Evolutionary conservation across 2,329 filamentous ascomycete species (phyloP), one percentile per base, ranked within the genome.

Genomic region (Byssothecium circinans): DNA sequence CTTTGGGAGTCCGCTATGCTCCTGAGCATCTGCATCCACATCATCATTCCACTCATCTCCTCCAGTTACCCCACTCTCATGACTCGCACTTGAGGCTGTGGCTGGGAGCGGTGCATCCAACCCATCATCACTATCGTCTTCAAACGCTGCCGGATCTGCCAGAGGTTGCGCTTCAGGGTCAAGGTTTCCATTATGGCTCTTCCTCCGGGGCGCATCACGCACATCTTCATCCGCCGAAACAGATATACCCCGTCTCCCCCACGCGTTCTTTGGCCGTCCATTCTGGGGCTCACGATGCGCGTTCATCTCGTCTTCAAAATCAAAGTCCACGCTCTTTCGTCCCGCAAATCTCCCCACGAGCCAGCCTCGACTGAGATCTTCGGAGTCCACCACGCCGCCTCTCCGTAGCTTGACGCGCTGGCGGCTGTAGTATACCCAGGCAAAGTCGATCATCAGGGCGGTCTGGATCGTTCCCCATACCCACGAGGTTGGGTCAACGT

Each of bases 391-490:
- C 15, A 96, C 80, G 6, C 90, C 89, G 36, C 92, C 92, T 57
- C 84, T 86, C 52, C 92, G 83, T 14, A 97, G 84, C 84, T 96
- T 96, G 65, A 97, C 91, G 47, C 91, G 84, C 75, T 96, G 92
- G 54, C 92, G 83, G 10, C 87, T 88, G 76, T 89, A 96, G 78
- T 97, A 97, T 1, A 97, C 91, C 91, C 91, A 96, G 29, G 90
- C 91, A 68, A 97, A 97, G 73, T 97, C 92, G 59, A 91, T 69
- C 71, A 96, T 96, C 35, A 96, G 82, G 1, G 87, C 85, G 0
- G 91, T 96, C 75, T 97, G 92, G 20, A 97, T 78, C 50, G 95
- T 75, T 46, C 92, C 92, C 63, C 95, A 96, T 52, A 95, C 82
- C 66, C 94, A 83, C 7, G 88, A 86, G 8, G 92, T 82, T 3